Evolutionary conservation across 805 yeast species (phyloP).

Genomic region (Tetrapisispora taiwanensis): DNA sequence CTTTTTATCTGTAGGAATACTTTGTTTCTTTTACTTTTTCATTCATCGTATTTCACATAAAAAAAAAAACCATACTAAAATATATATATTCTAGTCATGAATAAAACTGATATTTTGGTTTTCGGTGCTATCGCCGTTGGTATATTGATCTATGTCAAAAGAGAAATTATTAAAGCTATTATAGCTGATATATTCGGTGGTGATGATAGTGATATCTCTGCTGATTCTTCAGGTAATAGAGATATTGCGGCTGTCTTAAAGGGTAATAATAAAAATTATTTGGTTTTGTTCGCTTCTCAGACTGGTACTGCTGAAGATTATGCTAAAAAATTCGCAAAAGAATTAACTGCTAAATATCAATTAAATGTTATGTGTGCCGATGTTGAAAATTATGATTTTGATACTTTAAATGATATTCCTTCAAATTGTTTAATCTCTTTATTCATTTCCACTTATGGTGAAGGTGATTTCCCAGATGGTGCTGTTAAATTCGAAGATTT

Average conservation of each 20-base stretch:
- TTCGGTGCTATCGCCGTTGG: slow-evolving; percentile 32
- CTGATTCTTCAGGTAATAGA: slow-evolving; percentile 37
- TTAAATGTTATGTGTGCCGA: slow-evolving; percentile 79
- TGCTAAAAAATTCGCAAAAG: slow-evolving; percentile 83
- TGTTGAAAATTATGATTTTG: slow-evolving; percentile 79
- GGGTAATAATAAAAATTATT: slow-evolving; percentile 58
- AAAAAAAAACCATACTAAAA: not conserved
- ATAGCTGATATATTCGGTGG: slow-evolving; percentile 25
- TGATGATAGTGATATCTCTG: slow-evolving; percentile 28
- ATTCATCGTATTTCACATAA: too few species aligned
- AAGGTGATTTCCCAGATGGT: slow-evolving; percentile 96
- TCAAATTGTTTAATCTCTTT: slow-evolving; percentile 55
- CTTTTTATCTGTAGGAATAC: too few species aligned
- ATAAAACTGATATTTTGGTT: slow-evolving; percentile 61
- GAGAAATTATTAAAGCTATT: slow-evolving; percentile 7
- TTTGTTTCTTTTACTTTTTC: too few species aligned
- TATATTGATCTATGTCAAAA: slow-evolving; percentile 3
- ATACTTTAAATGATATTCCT: slow-evolving; percentile 56
- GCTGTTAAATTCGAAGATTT: slow-evolving; percentile 71
- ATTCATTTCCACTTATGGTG: slow-evolving; percentile 90
- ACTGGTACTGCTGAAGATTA: slow-evolving; percentile 99
- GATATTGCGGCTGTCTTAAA: slow-evolving; percentile 49
- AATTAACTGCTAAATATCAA: slow-evolving; percentile 71
- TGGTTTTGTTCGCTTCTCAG: slow-evolving; percentile 87
- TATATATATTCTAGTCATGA: slow-evolving; percentile 32